A percentile compares a stretch with the other conserved stretches of the same genome.
Evolutionary conservation across 1,284 basidiomycete genomes (phyloP).

Genomic region (Irpex sp.): DNA sequence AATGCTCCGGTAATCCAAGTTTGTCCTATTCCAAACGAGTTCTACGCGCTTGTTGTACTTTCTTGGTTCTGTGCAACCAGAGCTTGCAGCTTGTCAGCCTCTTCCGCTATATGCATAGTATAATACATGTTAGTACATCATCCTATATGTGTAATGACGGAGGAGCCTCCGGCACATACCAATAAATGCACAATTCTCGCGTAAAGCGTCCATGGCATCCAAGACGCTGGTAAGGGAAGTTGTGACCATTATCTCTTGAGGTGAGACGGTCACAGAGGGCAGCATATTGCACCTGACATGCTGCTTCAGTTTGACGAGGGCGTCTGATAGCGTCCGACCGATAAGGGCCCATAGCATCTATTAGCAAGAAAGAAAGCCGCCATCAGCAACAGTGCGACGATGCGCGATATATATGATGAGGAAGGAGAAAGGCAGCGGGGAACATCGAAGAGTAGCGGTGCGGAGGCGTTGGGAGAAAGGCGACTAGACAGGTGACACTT

Average conservation of each 20-base stretch:
- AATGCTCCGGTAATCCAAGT: not conserved
- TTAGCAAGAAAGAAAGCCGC: not conserved
- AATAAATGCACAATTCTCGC: constrained; percentile 7
- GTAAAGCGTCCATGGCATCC: constrained; percentile 16
- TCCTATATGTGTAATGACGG: not conserved
- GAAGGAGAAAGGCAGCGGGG: not conserved
- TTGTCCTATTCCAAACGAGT: not conserved
- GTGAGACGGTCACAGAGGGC: constrained; percentile 4
- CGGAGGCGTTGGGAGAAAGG: not conserved
- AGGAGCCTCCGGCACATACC: constrained; percentile 4
- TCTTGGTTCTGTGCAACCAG: not conserved
- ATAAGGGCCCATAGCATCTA: constrained; percentile 9
- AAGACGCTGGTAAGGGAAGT: constrained; percentile 15
- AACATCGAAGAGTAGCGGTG: not conserved
- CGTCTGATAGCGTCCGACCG: constrained; percentile 8
- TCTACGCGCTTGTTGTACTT: not conserved
- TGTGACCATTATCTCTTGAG: constrained; percentile 12
- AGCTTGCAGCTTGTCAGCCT: constrained; percentile 9
- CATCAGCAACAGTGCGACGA: no score
- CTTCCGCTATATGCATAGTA: constrained; percentile 2
- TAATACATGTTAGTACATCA: not conserved
- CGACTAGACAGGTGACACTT: constrained; percentile 7
- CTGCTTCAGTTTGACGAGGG: constrained; percentile 7
- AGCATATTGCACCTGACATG: not conserved
- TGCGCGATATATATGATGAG: not conserved